phyloP scores from a whole-genome alignment of 805 yeast genomes.

The Cyberlindnera veronae region DNA sequence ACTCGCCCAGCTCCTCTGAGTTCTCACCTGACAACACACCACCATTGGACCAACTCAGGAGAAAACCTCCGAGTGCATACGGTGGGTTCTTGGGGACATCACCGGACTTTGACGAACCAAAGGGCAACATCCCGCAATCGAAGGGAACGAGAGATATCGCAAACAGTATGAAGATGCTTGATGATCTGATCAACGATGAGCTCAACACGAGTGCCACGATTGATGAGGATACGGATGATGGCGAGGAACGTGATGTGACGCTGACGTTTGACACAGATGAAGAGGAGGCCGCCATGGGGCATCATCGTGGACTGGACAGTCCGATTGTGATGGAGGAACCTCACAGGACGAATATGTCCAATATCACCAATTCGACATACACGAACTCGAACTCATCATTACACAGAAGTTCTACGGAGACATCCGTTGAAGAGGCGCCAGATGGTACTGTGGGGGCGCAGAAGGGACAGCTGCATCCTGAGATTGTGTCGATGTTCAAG shows the following conservation, averaged over 20 bases:
- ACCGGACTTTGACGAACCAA: slow-evolving; percentile 13
- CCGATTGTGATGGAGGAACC: slow-evolving; percentile 21
- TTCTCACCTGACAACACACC: slow-evolving; percentile 34
- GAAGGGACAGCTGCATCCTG: slow-evolving; percentile 35
- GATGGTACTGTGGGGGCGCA: not conserved
- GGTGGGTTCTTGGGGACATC: slow-evolving; percentile 1
- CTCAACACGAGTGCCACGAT: slow-evolving; percentile 15
- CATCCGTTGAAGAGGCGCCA: slow-evolving; percentile 13
- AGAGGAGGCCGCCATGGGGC: slow-evolving; percentile 4
- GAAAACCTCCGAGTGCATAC: slow-evolving; percentile 12
- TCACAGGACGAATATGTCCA: slow-evolving; percentile 16
- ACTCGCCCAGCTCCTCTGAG: slow-evolving; percentile 44
- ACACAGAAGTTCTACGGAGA: slow-evolving; percentile 14
- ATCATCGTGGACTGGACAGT: slow-evolving; percentile 16
- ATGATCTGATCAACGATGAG: slow-evolving; percentile 29
- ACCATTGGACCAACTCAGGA: slow-evolving; percentile 14
- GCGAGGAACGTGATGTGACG: slow-evolving; percentile 12
- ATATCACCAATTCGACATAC: slow-evolving; percentile 24
- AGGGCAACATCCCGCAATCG: slow-evolving; percentile 36
- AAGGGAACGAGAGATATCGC: slow-evolving; percentile 40
- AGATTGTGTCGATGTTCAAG: slow-evolving; percentile 50
- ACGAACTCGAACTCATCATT: slow-evolving; percentile 23
- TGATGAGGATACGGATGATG: slow-evolving; percentile 15
- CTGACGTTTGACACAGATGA: slow-evolving; percentile 15
- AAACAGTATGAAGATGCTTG: slow-evolving; percentile 33